A percentile compares a stretch with the other conserved stretches of the same genome.
Evolutionary conservation across 2,329 filamentous ascomycete species (phyloP).

Genomic region (Trichoderma pleuroti): DNA sequence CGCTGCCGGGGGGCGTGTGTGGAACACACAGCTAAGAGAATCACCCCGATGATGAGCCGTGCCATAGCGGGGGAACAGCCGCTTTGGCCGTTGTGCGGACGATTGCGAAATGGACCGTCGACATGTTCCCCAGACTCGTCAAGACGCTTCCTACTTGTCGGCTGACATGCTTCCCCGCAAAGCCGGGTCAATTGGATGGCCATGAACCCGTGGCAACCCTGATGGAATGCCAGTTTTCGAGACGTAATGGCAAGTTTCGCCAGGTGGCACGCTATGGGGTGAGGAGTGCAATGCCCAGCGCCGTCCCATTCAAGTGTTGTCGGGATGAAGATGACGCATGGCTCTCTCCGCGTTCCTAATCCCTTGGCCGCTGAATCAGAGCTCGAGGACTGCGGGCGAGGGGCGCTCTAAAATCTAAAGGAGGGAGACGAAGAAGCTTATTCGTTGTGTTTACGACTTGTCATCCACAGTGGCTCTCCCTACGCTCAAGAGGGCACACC

Average conservation of each 20-base stretch:
- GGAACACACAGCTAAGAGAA: constrained; percentile 7
- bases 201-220: background rate
- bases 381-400: background rate
- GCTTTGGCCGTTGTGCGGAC: constrained; percentile 6
- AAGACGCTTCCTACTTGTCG: constrained; percentile 10
- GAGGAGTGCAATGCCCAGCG: background rate
- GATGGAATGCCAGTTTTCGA: background rate
- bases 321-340: background rate
- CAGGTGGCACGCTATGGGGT: background rate
- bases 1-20: constrained; percentile 8
- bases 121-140: constrained; percentile 14
- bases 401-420: background rate
- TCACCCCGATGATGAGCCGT: constrained; percentile 18
- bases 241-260: constrained; percentile 12
- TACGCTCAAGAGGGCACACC: background rate
- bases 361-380: background rate
- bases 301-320: background rate
- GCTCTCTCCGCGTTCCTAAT: background rate
- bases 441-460: background rate
- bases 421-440: background rate
- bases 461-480: background rate
- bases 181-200: constrained; percentile 6
- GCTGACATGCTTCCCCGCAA: constrained; percentile 19
- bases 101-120: constrained; percentile 5
- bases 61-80: background rate